Conservation (phyloP, 2,329 filamentous ascomycete species). For the Neoarthrinium moseri region DNA sequence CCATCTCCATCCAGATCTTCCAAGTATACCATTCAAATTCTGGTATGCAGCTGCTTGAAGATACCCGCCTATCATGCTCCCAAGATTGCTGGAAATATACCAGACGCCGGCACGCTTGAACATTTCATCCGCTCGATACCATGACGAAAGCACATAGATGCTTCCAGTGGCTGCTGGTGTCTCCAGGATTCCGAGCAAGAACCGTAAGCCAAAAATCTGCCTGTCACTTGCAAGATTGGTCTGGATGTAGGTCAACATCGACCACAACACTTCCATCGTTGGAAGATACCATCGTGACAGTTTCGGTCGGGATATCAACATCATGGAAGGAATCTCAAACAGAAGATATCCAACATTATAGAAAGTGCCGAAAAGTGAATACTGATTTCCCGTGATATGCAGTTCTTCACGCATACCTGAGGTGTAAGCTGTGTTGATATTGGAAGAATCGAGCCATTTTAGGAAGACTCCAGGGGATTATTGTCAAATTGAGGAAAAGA, state of each 20-base stretch:
- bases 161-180: constrained; percentile 14
- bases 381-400: constrained; percentile 7
- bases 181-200: constrained; percentile 25
- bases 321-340: constrained; percentile 17
- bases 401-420: constrained; percentile 12
- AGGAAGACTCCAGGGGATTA: constrained; percentile 20
- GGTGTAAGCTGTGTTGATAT: constrained; percentile 9
- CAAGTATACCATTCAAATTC: constrained; percentile 42
- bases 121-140: constrained; percentile 28
- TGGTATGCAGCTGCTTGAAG: constrained; percentile 49
- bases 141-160: constrained; percentile 26
- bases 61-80: constrained; percentile 48
- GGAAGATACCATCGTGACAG: constrained; percentile 15
- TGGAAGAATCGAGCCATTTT: constrained; percentile 17
- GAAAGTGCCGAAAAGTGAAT: constrained; percentile 14
- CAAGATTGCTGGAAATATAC: constrained; percentile 44
- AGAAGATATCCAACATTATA: constrained; percentile 17
- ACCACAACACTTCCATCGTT: constrained; percentile 16
- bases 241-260: constrained; percentile 15
- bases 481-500: background rate
- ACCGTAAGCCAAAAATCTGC: constrained; percentile 25
- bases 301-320: constrained; percentile 15
- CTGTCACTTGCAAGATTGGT: constrained; percentile 15
- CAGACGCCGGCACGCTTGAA: constrained; percentile 48
- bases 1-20: constrained; percentile 26